phyloP scores from a whole-genome alignment of 768 basidiomycete genomes.

The Leccinellum albellum region DNA sequence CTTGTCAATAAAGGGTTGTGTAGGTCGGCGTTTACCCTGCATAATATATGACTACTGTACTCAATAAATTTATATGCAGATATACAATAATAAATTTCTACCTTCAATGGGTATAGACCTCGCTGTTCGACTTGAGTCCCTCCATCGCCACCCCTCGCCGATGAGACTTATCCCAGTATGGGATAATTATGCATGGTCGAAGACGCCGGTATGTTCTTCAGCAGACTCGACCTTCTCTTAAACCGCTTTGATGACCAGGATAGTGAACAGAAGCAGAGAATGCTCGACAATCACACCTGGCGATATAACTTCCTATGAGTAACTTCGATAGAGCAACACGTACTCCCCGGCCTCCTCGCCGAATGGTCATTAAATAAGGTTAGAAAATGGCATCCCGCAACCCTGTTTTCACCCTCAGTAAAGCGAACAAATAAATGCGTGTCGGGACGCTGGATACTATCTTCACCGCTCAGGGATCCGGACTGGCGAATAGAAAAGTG shows the following conservation, averaged over 20 bases:
- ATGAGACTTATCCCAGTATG: not conserved
- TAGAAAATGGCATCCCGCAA: not conserved
- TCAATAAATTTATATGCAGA: not conserved
- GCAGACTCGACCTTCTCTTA: not conserved
- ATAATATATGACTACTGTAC: not conserved
- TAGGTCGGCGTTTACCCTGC: not conserved
- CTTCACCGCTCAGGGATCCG: not conserved
- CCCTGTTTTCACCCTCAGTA: not conserved
- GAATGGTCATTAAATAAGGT: not conserved
- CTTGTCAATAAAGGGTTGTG: not conserved
- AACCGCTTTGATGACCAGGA: not conserved
- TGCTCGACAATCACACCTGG: not conserved
- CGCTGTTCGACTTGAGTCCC: not conserved
- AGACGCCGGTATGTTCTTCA: not conserved
- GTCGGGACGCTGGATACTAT: not conserved
- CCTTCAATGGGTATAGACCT: not conserved
- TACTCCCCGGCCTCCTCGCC: not conserved
- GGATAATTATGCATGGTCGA: not conserved
- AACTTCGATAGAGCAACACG: not conserved
- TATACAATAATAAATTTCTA: not conserved
- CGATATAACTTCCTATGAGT: not conserved
- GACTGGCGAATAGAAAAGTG: not conserved
- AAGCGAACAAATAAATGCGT: not conserved
- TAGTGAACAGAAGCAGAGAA: not conserved
- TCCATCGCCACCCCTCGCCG: not conserved